phyloP scores from a whole-genome alignment of 2,329 filamentous ascomycete genomes.

The Claviceps humidiphila region DNA sequence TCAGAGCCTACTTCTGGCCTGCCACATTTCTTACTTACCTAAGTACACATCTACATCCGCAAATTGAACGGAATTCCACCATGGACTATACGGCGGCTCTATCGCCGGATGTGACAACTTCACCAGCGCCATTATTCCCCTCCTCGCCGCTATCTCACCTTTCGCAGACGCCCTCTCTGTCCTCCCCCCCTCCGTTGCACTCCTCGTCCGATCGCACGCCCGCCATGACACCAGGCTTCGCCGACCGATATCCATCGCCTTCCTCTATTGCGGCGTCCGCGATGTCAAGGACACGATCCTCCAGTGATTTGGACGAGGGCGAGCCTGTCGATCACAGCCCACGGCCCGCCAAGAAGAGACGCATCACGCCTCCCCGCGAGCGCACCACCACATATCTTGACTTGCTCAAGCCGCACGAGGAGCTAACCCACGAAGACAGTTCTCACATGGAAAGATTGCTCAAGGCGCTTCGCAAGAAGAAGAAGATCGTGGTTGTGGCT shows the following conservation, averaged over 20 bases:
- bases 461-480: constrained; percentile 67
- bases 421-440: constrained; percentile 30
- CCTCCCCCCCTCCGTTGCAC: constrained; percentile 15
- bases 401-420: constrained; percentile 40
- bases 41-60: neutral
- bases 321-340: constrained; percentile 39
- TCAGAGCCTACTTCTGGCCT: neutral
- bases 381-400: constrained; percentile 76
- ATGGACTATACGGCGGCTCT: constrained; percentile 5
- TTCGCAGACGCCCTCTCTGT: constrained; percentile 35
- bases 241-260: constrained; percentile 39
- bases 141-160: constrained; percentile 43
- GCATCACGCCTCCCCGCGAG: constrained; percentile 44
- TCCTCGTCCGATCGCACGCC: constrained; percentile 33
- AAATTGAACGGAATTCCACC: neutral
- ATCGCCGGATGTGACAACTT: constrained; percentile 15
- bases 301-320: constrained; percentile 26
- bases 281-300: constrained; percentile 37
- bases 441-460: constrained; percentile 57
- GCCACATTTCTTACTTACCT: neutral
- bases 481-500: constrained; percentile 93
- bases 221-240: constrained; percentile 22
- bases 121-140: constrained; percentile 24
- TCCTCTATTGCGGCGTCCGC: constrained; percentile 33
- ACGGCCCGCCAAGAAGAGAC: constrained; percentile 64